phyloP scores from a whole-genome alignment of 2,329 filamentous ascomycete genomes.

The Xenoacremonium recifei region DNA sequence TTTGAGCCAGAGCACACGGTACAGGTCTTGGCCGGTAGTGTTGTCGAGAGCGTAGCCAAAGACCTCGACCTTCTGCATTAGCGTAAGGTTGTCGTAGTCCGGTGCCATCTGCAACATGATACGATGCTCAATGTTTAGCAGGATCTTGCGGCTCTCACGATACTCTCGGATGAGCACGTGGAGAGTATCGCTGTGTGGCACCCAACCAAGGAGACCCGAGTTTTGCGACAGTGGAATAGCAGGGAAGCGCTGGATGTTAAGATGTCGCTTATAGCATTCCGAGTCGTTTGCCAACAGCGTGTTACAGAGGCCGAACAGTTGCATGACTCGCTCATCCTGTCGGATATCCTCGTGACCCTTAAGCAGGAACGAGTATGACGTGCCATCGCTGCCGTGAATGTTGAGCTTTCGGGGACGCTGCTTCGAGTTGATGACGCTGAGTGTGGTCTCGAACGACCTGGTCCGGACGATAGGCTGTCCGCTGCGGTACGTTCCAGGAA shows the following conservation, averaged over 20 bases:
- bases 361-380: constrained; percentile 81
- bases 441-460: constrained; percentile 82
- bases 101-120: constrained; percentile 99
- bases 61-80: constrained; percentile 99
- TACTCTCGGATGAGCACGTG: constrained; percentile 98
- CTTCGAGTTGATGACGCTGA: constrained; percentile 94
- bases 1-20: constrained; percentile 97
- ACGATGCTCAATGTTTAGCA: constrained; percentile 98
- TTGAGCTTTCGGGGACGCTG: constrained; percentile 90
- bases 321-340: constrained; percentile 99
- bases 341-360: constrained; percentile 99
- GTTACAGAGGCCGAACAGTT: constrained; percentile 96
- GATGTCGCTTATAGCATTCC: constrained; percentile 94
- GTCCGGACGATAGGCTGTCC: constrained; percentile 78
- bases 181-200: constrained; percentile 94
- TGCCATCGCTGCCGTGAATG: constrained; percentile 85
- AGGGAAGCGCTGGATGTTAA: constrained; percentile 93
- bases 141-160: constrained; percentile 91
- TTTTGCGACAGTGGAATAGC: constrained; percentile 97
- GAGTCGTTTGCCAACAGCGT: constrained; percentile 91
- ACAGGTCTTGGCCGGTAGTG: constrained; percentile 96
- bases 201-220: constrained; percentile 93
- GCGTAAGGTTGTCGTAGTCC: constrained; percentile 95
- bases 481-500: constrained; percentile 92
- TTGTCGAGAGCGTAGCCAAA: constrained; percentile 99